Base-by-base conservation (phyloP, 805 yeast genomes). In the Yarrowia divulgata region DNA sequence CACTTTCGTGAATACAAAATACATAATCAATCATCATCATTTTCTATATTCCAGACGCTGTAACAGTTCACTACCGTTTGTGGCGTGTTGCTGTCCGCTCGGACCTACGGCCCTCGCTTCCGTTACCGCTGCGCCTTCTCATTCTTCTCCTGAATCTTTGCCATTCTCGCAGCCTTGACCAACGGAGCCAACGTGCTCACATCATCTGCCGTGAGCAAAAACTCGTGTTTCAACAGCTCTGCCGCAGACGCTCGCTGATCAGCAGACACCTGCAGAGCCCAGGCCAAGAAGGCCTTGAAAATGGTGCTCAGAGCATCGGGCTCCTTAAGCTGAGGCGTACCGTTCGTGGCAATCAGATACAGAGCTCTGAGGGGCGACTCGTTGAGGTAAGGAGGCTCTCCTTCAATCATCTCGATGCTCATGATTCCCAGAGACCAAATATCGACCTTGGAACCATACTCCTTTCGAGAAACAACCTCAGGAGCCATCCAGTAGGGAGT, bases 401-500 rank as follows among this genome's bases (percentile, higher is more conserved):
- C 97, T 79, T 95, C 99, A 73, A 95, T 91, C 98, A 95, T 94
- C 80, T 95, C 99, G 75, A 95, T 95, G 23, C 91, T 88, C 98
- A 95, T 95, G 73, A 95, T 95, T 73, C 99, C 99, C 71, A 95
- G 81, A 8, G 97, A 92, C 99, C 99, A 95, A 63, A 95, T 89
- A 80, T 95, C 99, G 54, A 95, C 97, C 77, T 95, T 93, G 60
- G 97, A 95, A 43, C 97, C 99, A 77, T 95, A 95, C 76, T 93
- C 97, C 78, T 93, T 93, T 74, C 96, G 87, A 19, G 93, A 87
- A 35, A 95, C 97, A 68, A 95, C 97, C 78, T 95, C 99, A 0
- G 99, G 99, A 0, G 99, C 99, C 99, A 95, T 95, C 99, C 99
- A 95, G 78, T 95, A 95, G 14, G 99, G 99, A 0, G 99, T 95